Conservation (phyloP, 1,284 basidiomycete genomes). For the Dichomitus squalens region DNA sequence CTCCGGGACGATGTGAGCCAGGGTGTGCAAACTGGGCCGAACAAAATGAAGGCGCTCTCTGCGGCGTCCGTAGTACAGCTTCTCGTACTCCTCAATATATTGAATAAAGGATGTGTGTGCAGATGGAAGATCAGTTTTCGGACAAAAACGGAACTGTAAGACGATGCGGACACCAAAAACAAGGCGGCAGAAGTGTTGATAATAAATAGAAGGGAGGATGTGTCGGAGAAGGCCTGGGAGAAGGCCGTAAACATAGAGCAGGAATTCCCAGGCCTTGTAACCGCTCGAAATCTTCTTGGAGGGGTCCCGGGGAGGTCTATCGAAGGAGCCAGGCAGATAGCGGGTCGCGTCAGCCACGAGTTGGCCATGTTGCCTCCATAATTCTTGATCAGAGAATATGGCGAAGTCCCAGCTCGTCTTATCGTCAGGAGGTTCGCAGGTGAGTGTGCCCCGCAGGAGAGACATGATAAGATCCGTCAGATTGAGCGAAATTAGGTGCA, state of each 20-base stretch:
- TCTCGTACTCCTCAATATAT: slow-evolving; percentile 26
- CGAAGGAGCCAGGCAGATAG: slow-evolving; percentile 33
- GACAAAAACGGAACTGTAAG: neutral
- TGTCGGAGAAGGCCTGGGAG: slow-evolving; percentile 25
- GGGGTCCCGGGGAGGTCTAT: slow-evolving; percentile 32
- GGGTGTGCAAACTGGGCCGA: slow-evolving; percentile 24
- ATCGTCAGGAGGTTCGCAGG: slow-evolving; percentile 15
- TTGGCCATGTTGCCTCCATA: slow-evolving; percentile 38
- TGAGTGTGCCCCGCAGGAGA: slow-evolving; percentile 29
- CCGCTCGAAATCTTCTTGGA: slow-evolving; percentile 35
- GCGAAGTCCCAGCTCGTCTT: slow-evolving; percentile 38
- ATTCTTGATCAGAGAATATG: slow-evolving; percentile 26
- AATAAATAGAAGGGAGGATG: slow-evolving; percentile 17
- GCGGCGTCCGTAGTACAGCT: slow-evolving; percentile 25
- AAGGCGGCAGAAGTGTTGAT: slow-evolving; percentile 27
- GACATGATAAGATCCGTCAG: slow-evolving; percentile 29
- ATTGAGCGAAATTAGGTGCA: slow-evolving; percentile 36
- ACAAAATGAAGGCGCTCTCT: slow-evolving; percentile 27
- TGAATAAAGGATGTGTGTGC: neutral
- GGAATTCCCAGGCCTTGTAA: slow-evolving; percentile 35
- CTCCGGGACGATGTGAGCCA: slow-evolving; percentile 21
- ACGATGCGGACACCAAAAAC: slow-evolving; percentile 12
- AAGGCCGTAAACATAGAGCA: slow-evolving; percentile 25
- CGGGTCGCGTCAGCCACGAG: slow-evolving; percentile 16
- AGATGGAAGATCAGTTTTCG: no score